These are phyloP conservation scores for Angomonas ambiguus DNA, from an alignment of 208 protist genomes.

Conservation along the genomic window DNA sequence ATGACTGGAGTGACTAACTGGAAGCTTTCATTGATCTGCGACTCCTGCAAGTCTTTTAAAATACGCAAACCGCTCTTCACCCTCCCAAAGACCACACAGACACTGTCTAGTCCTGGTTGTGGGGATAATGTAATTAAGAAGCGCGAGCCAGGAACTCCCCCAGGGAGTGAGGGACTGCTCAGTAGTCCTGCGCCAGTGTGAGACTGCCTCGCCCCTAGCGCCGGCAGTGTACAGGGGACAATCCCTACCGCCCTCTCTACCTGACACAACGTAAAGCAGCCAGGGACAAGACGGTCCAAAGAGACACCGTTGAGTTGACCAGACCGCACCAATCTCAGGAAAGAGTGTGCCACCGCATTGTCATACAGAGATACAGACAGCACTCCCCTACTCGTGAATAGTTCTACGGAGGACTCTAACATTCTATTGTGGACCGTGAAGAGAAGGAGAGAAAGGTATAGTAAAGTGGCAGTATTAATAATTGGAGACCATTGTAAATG, in stretches of 20 bases:
- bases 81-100: constrained; percentile 56
- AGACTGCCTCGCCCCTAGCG: constrained; percentile 8
- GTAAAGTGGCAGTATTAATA: neutral
- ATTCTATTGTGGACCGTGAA: neutral
- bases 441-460: neutral
- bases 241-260: constrained; percentile 7
- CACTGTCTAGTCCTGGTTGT: constrained; percentile 42
- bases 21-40: constrained; percentile 30
- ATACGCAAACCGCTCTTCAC: constrained; percentile 43
- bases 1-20: constrained; percentile 33
- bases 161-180: constrained; percentile 19
- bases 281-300: constrained; percentile 30
- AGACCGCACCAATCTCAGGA: constrained; percentile 36
- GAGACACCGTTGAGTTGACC: constrained; percentile 40
- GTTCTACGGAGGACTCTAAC: constrained; percentile 21
- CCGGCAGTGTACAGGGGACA: no score
- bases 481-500: no score
- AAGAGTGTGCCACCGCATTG: constrained; percentile 22
- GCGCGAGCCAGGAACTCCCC: constrained; percentile 13
- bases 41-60: constrained; percentile 26
- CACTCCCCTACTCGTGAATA: constrained; percentile 32
- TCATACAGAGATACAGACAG: constrained; percentile 63
- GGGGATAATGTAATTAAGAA: constrained; percentile 56
- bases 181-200: constrained; percentile 65
- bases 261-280: constrained; percentile 25